Evolutionary conservation across 75 land plant genomes (phyloP).

Genomic region (Larix kaempferi): DNA sequence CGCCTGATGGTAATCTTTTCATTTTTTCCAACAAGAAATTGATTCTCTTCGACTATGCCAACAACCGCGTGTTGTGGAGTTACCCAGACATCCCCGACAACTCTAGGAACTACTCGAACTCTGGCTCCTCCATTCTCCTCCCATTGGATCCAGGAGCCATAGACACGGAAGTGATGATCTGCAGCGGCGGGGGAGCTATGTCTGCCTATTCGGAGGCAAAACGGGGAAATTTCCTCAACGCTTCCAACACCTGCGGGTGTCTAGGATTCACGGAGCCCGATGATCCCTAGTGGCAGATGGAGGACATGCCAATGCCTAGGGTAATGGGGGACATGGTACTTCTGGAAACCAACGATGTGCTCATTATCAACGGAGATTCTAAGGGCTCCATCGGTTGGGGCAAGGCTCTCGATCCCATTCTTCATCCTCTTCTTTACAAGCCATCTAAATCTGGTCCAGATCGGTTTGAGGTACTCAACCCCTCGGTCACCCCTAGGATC

Average conservation of each 20-base stretch:
- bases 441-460: too few species aligned
- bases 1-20: slow-evolving; percentile 71
- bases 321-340: too few species aligned
- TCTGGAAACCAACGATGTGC: too few species aligned
- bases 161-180: slow-evolving; percentile 53
- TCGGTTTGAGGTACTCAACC: slow-evolving; percentile 10
- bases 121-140: slow-evolving; percentile 74
- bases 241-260: slow-evolving; percentile 52
- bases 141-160: slow-evolving; percentile 34
- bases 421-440: too few species aligned
- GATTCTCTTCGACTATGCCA: slow-evolving; percentile 42
- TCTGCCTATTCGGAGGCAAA: slow-evolving; percentile 5
- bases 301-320: too few species aligned
- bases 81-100: slow-evolving; percentile 36
- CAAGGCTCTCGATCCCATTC: too few species aligned
- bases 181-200: slow-evolving; percentile 59
- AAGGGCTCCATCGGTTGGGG: too few species aligned
- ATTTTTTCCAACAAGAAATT: slow-evolving; percentile 67
- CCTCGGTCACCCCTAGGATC: slow-evolving; percentile 38
- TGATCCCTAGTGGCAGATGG: neutral
- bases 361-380: too few species aligned
- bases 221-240: slow-evolving; percentile 16
- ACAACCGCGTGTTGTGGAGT: slow-evolving; percentile 14
- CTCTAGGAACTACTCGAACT: slow-evolving; percentile 56
- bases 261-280: slow-evolving; percentile 13